phyloP scores from a whole-genome alignment of 805 yeast genomes.

The Kuraishia cidri region DNA sequence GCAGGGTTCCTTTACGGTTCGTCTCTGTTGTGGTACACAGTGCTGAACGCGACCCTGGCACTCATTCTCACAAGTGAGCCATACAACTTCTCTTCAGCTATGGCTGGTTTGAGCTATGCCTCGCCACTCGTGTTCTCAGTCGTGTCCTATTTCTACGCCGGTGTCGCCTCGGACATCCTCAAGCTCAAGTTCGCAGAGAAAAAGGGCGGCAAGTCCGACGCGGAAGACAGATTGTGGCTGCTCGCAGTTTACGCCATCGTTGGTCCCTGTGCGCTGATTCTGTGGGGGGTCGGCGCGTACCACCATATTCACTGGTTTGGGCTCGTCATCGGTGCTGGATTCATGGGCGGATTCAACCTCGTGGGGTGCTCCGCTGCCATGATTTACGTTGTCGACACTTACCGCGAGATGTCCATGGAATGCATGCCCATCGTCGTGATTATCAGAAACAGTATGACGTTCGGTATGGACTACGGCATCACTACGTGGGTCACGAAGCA shows the following conservation, averaged over 20 bases:
- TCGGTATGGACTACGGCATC: conserved; percentile 51
- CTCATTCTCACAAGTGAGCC: conserved; percentile 34
- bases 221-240: conserved; percentile 57
- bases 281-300: conserved; percentile 61
- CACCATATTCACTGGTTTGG: conserved; percentile 48
- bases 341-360: conserved; percentile 43
- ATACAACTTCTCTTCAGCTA: conserved; percentile 38
- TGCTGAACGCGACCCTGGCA: conserved; percentile 40
- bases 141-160: conserved; percentile 34
- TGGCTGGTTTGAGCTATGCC: conserved; percentile 40
- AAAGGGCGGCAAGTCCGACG: conserved; percentile 41
- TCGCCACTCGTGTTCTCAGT: conserved; percentile 43
- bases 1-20: conserved; percentile 47
- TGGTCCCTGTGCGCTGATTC: conserved; percentile 44
- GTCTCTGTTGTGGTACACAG: conserved; percentile 36
- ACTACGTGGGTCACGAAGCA: conserved; percentile 45
- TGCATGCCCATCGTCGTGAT: conserved; percentile 47
- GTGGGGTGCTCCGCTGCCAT: conserved; percentile 43
- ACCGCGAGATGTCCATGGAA: conserved; percentile 41
- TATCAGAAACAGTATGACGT: conserved; percentile 49
- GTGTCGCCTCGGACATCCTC: conserved; percentile 41
- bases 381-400: conserved; percentile 47
- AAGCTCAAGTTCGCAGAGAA: conserved; percentile 37
- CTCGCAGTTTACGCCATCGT: conserved; percentile 33
- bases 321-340: conserved; percentile 43